Evolutionary conservation across 352 stramenopile species (phyloP), one percentile per base, ranked within the genome.

Genomic region (Plasmopara halstedii): DNA sequence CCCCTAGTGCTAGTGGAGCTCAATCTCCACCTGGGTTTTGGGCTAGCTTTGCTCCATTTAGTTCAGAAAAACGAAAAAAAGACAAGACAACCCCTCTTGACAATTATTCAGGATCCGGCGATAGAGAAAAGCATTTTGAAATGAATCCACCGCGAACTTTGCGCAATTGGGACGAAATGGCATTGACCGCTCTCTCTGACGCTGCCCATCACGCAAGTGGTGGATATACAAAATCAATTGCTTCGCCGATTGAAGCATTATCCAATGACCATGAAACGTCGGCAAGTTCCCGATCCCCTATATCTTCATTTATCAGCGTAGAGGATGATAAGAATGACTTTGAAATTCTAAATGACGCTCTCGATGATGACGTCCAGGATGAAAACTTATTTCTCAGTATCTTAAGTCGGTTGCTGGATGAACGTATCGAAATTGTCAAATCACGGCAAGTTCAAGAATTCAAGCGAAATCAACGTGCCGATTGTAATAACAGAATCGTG

Each of bases 281-380:
- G 36, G 7, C 39, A 45, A 46, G 23, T 22, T 38, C 49, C 36
- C 55, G 63, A 53, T 67, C 59, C 29, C 52, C 56, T 14, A 58
- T 35, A 14, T 55, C 34, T 27, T 73, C 63, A 1, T 67, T 70
- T 31, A 73, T 85, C 36, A 62, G 55, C 11, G 38, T 39, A 15
- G 72, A 84, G 33, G 53, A 63, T 6, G 74, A 85, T 21, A 83
- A 78, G 42, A 73, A 90, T 48, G 78, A 90, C 43, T 88, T 90
- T 58, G 78, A 88, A 37, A 32, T 73, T 21, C 50, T 89, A 26
- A 85, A 87, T 36, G 65, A 83, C 15, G 56, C 55, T 6, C 45
- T 88, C 11, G 77, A 89, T 42, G 67, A 66, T 39, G 70, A 75
- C 35, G 25, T 68, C 21, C 62, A 80, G 40, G 73, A 85, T 49